Conservation (phyloP, 441 rosid species). For the Populus hybrid region DNA sequence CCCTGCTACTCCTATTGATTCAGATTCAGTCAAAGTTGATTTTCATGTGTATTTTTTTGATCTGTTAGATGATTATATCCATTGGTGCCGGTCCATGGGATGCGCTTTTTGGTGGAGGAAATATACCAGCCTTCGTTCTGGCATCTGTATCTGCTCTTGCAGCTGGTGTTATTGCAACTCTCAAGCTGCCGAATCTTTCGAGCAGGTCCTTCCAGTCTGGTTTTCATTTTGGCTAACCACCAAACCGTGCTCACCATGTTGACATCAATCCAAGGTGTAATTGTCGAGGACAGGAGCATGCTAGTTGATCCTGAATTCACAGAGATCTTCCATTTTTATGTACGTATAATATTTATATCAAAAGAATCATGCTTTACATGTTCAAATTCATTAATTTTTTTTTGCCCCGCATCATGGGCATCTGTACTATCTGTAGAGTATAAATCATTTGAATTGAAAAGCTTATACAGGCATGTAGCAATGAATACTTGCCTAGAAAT, state of each 20-base stretch:
- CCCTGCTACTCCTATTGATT: background rate
- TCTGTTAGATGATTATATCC: conserved; percentile 70
- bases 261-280: conserved; percentile 7
- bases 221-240: conserved; percentile 66
- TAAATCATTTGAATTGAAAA: conserved; percentile 26
- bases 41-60: conserved; percentile 13
- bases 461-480: conserved; percentile 14
- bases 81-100: conserved; percentile 94
- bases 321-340: conserved; percentile 9
- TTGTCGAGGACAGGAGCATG: conserved; percentile 3
- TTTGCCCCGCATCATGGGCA: conserved; percentile 26
- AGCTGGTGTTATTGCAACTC: conserved; percentile 65
- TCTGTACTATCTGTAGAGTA: conserved; percentile 27
- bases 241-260: conserved; percentile 7
- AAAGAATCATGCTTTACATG: conserved; percentile 11
- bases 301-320: conserved; percentile 10
- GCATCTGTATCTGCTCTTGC: conserved; percentile 71
- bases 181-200: conserved; percentile 64
- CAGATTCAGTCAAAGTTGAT: conserved; percentile 12
- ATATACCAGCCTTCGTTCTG: conserved; percentile 81
- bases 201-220: conserved; percentile 53
- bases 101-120: conserved; percentile 95
- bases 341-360: conserved; percentile 16
- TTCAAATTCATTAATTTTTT: conserved; percentile 43
- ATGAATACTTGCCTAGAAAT: background rate